Evolutionary conservation across 495 filamentous ascomycete species (phyloP).

Genomic region (Penicillium longicatenatum): DNA sequence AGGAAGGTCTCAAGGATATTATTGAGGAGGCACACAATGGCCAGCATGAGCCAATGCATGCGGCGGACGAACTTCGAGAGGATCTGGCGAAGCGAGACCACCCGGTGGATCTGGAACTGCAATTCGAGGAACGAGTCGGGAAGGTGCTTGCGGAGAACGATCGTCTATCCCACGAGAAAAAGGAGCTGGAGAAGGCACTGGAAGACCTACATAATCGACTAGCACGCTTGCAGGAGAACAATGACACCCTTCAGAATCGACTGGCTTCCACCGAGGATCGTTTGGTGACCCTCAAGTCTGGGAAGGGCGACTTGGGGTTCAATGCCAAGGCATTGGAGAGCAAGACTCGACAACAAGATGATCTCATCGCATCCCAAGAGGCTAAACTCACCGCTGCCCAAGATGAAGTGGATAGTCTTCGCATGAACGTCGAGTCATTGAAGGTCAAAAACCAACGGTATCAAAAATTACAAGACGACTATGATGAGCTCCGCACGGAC

Average conservation of each 20-base stretch:
- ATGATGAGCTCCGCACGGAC: slow-evolving; percentile 71
- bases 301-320: slow-evolving; percentile 46
- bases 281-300: slow-evolving; percentile 45
- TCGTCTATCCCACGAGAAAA: slow-evolving; percentile 53
- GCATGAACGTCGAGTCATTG: slow-evolving; percentile 44
- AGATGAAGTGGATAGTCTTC: slow-evolving; percentile 45
- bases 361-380: slow-evolving; percentile 61
- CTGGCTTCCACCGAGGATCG: slow-evolving; percentile 51
- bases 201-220: slow-evolving; percentile 58
- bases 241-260: slow-evolving; percentile 51
- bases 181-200: slow-evolving; percentile 52
- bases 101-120: slow-evolving; percentile 50
- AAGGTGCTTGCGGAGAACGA: slow-evolving; percentile 52
- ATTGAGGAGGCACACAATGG: slow-evolving; percentile 51
- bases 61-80: slow-evolving; percentile 40
- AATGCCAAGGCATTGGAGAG: slow-evolving; percentile 49
- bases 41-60: slow-evolving; percentile 38
- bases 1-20: slow-evolving; percentile 51
- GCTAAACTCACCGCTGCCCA: slow-evolving; percentile 51
- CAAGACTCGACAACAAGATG: slow-evolving; percentile 54
- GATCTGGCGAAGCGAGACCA: slow-evolving; percentile 35
- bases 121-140: slow-evolving; percentile 57
- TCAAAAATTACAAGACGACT: slow-evolving; percentile 64
- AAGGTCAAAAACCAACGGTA: slow-evolving; percentile 48
- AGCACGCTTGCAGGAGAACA: slow-evolving; percentile 59